Conservation (phyloP, 73 alveolate genomes). For the Tetrahymena elliotti region DNA sequence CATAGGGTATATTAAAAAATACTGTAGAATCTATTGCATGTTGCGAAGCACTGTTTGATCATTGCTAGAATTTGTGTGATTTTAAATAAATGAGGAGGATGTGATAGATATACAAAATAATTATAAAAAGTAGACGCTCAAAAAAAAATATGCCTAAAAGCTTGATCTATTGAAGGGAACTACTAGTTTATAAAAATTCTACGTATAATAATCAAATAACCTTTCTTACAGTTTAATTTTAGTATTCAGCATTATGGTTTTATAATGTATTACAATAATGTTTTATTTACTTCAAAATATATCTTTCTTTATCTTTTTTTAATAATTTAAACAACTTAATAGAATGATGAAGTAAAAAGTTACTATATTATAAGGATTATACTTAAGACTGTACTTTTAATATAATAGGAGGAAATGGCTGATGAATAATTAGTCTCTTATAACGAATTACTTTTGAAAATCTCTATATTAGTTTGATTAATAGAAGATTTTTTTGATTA, state of each 20-base stretch:
- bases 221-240: neutral
- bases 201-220: neutral
- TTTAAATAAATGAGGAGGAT: neutral
- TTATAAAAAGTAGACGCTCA: neutral
- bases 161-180: neutral
- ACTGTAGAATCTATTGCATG: neutral
- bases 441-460: neutral
- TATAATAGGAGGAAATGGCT: too few relatives aligned
- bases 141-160: neutral
- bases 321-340: too few relatives aligned
- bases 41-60: neutral
- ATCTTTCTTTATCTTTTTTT: neutral
- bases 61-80: neutral
- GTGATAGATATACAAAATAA: neutral
- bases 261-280: neutral
- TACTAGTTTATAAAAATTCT: neutral
- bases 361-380: too few relatives aligned
- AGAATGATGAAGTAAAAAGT: neutral
- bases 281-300: neutral
- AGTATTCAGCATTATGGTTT: neutral
- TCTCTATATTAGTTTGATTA: neutral
- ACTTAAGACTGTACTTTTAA: too few relatives aligned
- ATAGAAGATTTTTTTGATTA: neutral
- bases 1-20: neutral
- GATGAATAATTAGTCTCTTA: too few relatives aligned